Evolutionary conservation across 202 grass and related monocot species (phyloP).

Genomic region (Brachypodium distachyon): DNA sequence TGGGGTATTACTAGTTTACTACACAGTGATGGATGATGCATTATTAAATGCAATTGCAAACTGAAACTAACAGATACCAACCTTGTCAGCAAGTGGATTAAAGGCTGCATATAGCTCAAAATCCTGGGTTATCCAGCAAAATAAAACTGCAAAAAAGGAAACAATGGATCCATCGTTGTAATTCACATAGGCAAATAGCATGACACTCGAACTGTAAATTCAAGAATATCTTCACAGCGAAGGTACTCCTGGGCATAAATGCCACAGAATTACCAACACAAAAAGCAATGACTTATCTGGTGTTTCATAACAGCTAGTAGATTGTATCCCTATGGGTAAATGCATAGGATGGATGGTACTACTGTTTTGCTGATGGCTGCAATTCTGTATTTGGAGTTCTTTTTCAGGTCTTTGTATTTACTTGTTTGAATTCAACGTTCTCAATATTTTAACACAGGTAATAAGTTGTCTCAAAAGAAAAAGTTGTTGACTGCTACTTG

Average conservation of each 20-base stretch:
- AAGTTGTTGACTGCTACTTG: not conserved
- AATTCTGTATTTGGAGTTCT: not conserved
- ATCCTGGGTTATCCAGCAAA: slow-evolving; percentile 98
- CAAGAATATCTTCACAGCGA: not conserved
- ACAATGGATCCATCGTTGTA: not conserved
- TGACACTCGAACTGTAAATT: not conserved
- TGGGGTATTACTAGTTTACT: not conserved
- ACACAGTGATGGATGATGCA: not conserved
- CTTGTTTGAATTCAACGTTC: not conserved
- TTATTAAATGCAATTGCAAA: not conserved
- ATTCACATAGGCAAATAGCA: not conserved
- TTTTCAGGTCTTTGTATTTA: not conserved
- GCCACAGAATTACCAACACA: not conserved
- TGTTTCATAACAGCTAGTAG: not conserved
- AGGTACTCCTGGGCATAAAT: not conserved
- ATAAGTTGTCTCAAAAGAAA: too few species aligned
- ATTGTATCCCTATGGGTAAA: not conserved
- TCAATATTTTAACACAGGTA: not conserved
- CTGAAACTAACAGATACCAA: slow-evolving; percentile 16
- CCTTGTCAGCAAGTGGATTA: slow-evolving; percentile 88
- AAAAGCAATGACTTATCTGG: not conserved
- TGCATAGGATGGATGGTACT: not conserved
- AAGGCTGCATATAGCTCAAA: slow-evolving; percentile 96
- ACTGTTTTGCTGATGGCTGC: not conserved
- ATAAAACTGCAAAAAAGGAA: slow-evolving; percentile 43